Evolutionary conservation across 805 yeast species (phyloP).

Genomic region (Starmerella kuoi): DNA sequence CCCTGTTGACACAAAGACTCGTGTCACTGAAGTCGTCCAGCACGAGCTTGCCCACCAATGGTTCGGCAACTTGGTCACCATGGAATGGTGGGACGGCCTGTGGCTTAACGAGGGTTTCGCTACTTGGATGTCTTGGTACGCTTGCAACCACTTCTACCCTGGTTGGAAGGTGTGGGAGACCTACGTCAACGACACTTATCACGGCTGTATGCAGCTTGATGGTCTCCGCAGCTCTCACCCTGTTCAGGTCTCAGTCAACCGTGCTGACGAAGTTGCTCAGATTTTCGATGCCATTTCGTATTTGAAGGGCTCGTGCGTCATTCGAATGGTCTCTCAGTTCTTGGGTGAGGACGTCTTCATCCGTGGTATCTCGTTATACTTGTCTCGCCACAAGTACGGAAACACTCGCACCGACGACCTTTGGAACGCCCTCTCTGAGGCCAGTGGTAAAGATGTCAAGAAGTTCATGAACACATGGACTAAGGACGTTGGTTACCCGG

Average conservation of each 20-base stretch:
- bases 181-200: constrained; percentile 66
- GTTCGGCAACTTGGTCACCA: constrained; percentile 82
- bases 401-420: constrained; percentile 67
- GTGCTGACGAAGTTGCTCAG: constrained; percentile 70
- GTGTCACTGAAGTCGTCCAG: constrained; percentile 69
- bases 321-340: constrained; percentile 62
- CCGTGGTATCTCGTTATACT: constrained; percentile 59
- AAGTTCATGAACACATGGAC: constrained; percentile 61
- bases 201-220: constrained; percentile 62
- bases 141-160: constrained; percentile 59
- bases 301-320: constrained; percentile 66
- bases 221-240: constrained; percentile 65
- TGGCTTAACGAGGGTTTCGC: constrained; percentile 90
- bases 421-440: constrained; percentile 55
- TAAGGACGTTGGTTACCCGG: constrained; percentile 60
- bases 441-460: constrained; percentile 48
- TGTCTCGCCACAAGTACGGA: constrained; percentile 48
- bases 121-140: constrained; percentile 67
- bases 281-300: constrained; percentile 74
- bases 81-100: constrained; percentile 89
- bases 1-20: constrained; percentile 45
- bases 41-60: constrained; percentile 87
- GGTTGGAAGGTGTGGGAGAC: constrained; percentile 73
- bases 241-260: constrained; percentile 65
- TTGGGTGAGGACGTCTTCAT: constrained; percentile 59